phyloP scores from a whole-genome alignment of 2,329 filamentous ascomycete species.

The Calonectria montana region DNA sequence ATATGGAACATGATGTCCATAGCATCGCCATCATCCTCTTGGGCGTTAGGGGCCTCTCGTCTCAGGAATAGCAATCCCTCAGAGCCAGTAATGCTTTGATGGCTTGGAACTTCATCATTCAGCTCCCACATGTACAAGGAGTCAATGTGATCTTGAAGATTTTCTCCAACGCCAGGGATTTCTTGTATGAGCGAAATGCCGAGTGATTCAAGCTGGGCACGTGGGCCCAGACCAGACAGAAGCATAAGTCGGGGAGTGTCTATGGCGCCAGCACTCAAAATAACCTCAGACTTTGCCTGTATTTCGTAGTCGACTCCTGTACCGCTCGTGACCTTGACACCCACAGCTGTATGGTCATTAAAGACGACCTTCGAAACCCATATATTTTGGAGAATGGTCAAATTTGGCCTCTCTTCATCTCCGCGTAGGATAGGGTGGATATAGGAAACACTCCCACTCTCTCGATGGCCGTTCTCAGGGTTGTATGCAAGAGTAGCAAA shows the following conservation, averaged over 20 bases:
- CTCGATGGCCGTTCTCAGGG: slow-evolving; percentile 3
- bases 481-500: neutral
- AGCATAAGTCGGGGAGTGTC: slow-evolving; percentile 63
- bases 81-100: slow-evolving; percentile 78
- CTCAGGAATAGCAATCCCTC: slow-evolving; percentile 76
- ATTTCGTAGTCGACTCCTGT: neutral
- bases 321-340: slow-evolving; percentile 53
- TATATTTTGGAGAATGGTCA: slow-evolving; percentile 75
- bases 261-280: slow-evolving; percentile 61
- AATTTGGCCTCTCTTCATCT: slow-evolving; percentile 7
- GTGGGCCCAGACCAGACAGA: slow-evolving; percentile 58
- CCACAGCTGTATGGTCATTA: slow-evolving; percentile 70
- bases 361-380: slow-evolving; percentile 83
- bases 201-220: slow-evolving; percentile 48
- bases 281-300: slow-evolving; percentile 52
- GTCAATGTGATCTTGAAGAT: slow-evolving; percentile 66
- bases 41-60: slow-evolving; percentile 58
- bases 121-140: slow-evolving; percentile 71
- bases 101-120: slow-evolving; percentile 70
- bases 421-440: slow-evolving; percentile 21
- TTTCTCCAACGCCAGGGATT: slow-evolving; percentile 67
- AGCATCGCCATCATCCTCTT: slow-evolving; percentile 74
- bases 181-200: slow-evolving; percentile 57
- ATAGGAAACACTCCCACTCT: slow-evolving; percentile 21
- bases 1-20: slow-evolving; percentile 95